Percentiles rank a stretch among this genome's conserved stretches.
Conservation (phyloP, 2,329 filamentous ascomycete genomes). For the Colletotrichum kahawae region DNA sequence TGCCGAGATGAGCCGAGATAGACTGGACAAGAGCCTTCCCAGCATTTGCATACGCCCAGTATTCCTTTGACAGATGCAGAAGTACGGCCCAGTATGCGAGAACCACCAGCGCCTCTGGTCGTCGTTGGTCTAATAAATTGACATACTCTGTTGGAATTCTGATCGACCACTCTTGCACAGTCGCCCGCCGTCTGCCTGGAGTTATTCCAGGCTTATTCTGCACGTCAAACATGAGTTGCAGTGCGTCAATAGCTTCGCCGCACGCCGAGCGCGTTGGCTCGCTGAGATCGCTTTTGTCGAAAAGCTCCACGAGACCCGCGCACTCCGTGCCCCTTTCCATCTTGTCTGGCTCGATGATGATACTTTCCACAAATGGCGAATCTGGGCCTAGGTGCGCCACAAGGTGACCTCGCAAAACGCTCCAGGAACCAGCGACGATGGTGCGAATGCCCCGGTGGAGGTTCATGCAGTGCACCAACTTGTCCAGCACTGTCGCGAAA, state of each 20-base stretch:
- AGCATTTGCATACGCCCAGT: constrained; percentile 37
- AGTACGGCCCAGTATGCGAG: constrained; percentile 48
- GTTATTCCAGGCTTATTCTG: neutral
- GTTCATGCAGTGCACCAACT: constrained; percentile 44
- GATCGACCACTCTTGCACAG: constrained; percentile 35
- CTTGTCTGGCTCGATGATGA: neutral
- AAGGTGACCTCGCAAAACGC: neutral
- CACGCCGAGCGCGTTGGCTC: constrained; percentile 25
- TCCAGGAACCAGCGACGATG: constrained; percentile 30
- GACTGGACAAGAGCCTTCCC: constrained; percentile 32
- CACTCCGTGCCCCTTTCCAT: constrained; percentile 26
- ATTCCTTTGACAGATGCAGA: constrained; percentile 37
- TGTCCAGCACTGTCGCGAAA: constrained; percentile 36
- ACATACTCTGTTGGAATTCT: constrained; percentile 39
- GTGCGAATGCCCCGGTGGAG: constrained; percentile 47
- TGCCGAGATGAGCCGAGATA: constrained; percentile 30
- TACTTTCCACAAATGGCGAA: neutral
- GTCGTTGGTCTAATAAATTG: constrained; percentile 34
- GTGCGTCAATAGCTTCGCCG: constrained; percentile 25
- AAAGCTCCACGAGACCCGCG: constrained; percentile 25
- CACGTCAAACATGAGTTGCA: constrained; percentile 36
- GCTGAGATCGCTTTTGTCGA: constrained; percentile 20
- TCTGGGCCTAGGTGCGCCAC: neutral
- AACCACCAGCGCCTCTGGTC: constrained; percentile 43
- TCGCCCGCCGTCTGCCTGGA: constrained; percentile 27